Evolutionary conservation across 371 early-diverging fungal species (phyloP).

Genomic region (Lichtheimia ornata): DNA sequence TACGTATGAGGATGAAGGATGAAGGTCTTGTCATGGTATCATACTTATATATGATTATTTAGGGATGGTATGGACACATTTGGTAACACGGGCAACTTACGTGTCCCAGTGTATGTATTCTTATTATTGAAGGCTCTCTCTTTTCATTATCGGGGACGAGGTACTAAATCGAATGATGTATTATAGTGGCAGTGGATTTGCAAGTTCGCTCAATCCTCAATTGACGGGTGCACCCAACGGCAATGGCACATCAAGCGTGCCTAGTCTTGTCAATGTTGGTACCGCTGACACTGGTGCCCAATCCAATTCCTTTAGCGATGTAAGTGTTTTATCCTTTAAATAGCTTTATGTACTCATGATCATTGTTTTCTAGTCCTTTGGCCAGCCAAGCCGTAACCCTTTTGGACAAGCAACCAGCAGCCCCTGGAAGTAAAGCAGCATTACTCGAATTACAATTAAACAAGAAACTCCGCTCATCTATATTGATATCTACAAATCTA

Average conservation of each 20-base stretch:
- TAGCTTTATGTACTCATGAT: background rate
- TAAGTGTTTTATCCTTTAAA: background rate
- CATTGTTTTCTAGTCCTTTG: slow-evolving; percentile 21
- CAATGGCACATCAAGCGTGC: slow-evolving; percentile 4
- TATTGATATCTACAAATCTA: too few species aligned
- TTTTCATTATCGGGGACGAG: too few species aligned
- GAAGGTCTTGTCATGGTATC: background rate
- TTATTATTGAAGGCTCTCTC: background rate
- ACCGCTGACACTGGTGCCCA: background rate
- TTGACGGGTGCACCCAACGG: slow-evolving; percentile 1
- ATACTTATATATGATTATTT: background rate
- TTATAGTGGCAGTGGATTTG: slow-evolving; percentile 37
- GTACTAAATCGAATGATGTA: background rate
- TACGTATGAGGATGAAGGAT: background rate
- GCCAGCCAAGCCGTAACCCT: slow-evolving; percentile 38
- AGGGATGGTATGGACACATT: slow-evolving; percentile 57
- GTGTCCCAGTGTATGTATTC: slow-evolving; percentile 37
- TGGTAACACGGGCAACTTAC: slow-evolving; percentile 54
- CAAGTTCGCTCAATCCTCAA: slow-evolving; percentile 28
- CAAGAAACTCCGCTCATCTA: too few species aligned
- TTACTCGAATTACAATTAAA: too few species aligned
- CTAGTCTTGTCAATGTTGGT: slow-evolving; percentile 9
- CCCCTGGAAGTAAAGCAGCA: slow-evolving; percentile 8
- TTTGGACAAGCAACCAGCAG: slow-evolving; percentile 31
- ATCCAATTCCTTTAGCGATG: slow-evolving; percentile 5